Evolutionary conservation across 192 early-diverging fungal species (phyloP).

Genomic region (Linnemannia zychae): DNA sequence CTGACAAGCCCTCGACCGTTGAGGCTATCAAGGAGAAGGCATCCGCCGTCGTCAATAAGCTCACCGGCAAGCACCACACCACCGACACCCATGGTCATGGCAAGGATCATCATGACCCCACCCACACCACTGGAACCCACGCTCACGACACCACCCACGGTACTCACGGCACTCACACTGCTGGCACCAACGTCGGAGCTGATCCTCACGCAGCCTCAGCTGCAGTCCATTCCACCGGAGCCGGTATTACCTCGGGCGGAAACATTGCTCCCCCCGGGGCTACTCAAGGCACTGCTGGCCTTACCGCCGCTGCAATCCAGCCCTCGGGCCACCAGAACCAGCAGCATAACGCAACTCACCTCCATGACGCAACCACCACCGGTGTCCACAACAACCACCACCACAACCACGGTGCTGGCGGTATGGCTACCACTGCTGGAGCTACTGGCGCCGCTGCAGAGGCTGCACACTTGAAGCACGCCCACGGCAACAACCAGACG

Average conservation of each 20-base stretch:
- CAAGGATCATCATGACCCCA: background rate
- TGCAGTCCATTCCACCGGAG: background rate
- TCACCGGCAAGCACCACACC: constrained; percentile 34
- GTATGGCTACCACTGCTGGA: background rate
- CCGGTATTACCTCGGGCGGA: background rate
- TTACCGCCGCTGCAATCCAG: background rate
- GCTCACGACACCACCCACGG: background rate
- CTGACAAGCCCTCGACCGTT: constrained; percentile 35
- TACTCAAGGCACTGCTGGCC: background rate
- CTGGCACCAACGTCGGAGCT: background rate
- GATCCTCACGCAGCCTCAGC: background rate
- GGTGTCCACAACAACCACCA: background rate
- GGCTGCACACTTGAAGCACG: too few species aligned
- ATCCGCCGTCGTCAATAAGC: constrained; percentile 21
- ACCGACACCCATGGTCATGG: background rate
- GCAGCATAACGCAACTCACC: background rate
- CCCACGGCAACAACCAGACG: too few species aligned
- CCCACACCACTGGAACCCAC: background rate
- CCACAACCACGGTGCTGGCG: background rate
- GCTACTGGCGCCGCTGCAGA: too few species aligned
- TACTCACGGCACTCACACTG: background rate
- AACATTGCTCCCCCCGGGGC: constrained; percentile 1
- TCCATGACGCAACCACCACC: background rate
- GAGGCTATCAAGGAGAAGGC: constrained; percentile 49
- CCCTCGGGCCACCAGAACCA: background rate